Evolutionary conservation across 768 basidiomycete species (phyloP).

Genomic region (Floccularia luteovirens): DNA sequence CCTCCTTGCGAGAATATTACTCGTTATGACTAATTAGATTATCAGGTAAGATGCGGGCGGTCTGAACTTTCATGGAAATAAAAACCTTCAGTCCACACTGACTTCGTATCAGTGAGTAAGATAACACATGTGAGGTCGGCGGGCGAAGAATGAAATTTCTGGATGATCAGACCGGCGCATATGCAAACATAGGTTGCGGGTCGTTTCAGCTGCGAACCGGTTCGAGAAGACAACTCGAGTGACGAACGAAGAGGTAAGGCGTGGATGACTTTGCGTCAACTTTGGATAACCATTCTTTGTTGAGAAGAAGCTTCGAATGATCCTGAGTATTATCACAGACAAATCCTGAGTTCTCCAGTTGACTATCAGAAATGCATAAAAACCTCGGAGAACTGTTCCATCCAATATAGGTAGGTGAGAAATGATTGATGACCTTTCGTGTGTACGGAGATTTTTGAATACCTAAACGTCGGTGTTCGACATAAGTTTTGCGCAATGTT

Average conservation of each 20-base stretch:
- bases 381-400: constrained; percentile 48
- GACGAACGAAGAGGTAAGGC: constrained; percentile 68
- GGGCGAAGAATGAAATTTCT: constrained; percentile 61
- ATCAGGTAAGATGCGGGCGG: constrained; percentile 8
- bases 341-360: constrained; percentile 6
- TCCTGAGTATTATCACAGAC: constrained; percentile 30
- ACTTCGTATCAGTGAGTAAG: constrained; percentile 68
- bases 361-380: constrained; percentile 3
- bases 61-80: constrained; percentile 1
- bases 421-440: no score
- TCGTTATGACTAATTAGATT: constrained; percentile 35
- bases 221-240: not conserved
- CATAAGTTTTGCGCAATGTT: no score
- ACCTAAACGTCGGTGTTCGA: no score
- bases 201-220: not conserved
- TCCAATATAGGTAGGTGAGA: constrained; percentile 13
- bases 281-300: constrained; percentile 72
- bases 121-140: constrained; percentile 52
- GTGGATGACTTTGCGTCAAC: constrained; percentile 49
- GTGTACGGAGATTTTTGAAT: no score
- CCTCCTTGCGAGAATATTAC: constrained; percentile 55
- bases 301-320: constrained; percentile 44
- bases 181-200: not conserved
- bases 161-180: constrained; percentile 1
- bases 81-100: constrained; percentile 70